Evolutionary conservation across 257 asterid species (phyloP), one percentile per base, ranked within the genome.

Genomic region (Solanum pimpinellifolium): DNA sequence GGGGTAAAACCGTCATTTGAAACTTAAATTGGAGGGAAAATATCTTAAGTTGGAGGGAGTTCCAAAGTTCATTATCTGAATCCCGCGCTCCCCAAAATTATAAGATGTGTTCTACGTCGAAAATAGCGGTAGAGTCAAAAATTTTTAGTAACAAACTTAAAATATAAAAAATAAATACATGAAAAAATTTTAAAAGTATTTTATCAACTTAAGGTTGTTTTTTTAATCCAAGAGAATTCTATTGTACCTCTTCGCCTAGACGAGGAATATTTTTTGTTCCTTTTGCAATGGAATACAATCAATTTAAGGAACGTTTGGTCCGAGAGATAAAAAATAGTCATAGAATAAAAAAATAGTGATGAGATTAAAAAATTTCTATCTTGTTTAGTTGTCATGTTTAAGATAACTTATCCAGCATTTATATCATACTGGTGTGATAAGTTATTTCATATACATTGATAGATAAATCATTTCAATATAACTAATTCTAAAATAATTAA

Each of bases 81-180:
- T 70, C 77, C 77, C 77, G 77, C 77, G 77, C 77, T 70, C 44
- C 42, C n/a, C 42, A 15, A 69, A 69, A 69, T 69, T 31, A 29
- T 29, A 49, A 15, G 23, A 69, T 11, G 72, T 29, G 5, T 15
- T 13, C 31, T 15, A 52, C 11, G 16, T 5, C 1, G 2, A 10
- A 66, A 66, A 66, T 66, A 66, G 11, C 2, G 5, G 5, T 0
- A 0, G 20, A 66, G 4, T 27, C 10, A 1, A 0, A 0, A 68
- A 0, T 13, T 13, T 27, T 27, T 6, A 68, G 1, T n/a, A 68
- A 1, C 1, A 3, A 2, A 3, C 0, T 25, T 66, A 5, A 25
- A 7, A 66, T 27, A 66, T 12, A 12, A 66, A 66, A 66, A 27
- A 0, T 12, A 66, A 66, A 6, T 27, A 27, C 6, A 66, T 4